A percentile compares a stretch with the other conserved stretches of the same genome.
phyloP scores from a whole-genome alignment of 1,284 basidiomycete species.

The Moniliella sp. region DNA sequence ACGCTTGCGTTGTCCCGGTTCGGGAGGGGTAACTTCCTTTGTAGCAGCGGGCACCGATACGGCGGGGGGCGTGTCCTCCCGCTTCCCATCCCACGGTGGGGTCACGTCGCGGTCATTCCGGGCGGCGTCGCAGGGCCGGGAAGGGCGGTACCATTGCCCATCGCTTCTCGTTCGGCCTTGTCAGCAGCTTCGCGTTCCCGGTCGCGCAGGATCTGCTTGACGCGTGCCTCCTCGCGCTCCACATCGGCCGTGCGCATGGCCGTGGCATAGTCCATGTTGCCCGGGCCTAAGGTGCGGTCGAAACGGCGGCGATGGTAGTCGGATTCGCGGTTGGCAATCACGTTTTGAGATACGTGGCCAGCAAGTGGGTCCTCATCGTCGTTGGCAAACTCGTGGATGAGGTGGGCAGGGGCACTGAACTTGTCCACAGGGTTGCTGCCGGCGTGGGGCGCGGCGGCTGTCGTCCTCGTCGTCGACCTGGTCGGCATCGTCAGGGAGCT shows the following conservation, averaged over 20 bases:
- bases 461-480: slow-evolving; percentile 4
- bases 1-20: slow-evolving; percentile 53
- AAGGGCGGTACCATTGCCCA: not conserved
- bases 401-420: slow-evolving; percentile 66
- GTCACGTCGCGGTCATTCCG: not conserved
- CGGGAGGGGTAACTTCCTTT: slow-evolving; percentile 35
- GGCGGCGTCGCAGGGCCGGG: no score
- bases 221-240: slow-evolving; percentile 76
- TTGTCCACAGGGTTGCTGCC: slow-evolving; percentile 24
- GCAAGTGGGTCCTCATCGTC: slow-evolving; percentile 79
- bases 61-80: slow-evolving; percentile 19
- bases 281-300: slow-evolving; percentile 23
- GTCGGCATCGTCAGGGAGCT: slow-evolving; percentile 8
- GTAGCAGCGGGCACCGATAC: not conserved
- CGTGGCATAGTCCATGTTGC: slow-evolving; percentile 35
- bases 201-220: slow-evolving; percentile 62
- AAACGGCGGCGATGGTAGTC: slow-evolving; percentile 90
- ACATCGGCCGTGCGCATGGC: slow-evolving; percentile 76
- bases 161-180: slow-evolving; percentile 27
- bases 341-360: slow-evolving; percentile 69
- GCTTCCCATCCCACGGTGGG: slow-evolving; percentile 30
- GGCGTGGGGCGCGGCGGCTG: slow-evolving; percentile 8
- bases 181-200: slow-evolving; percentile 55
- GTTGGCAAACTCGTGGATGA: slow-evolving; percentile 78
- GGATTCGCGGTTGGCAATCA: slow-evolving; percentile 76